These are phyloP conservation scores for Exserohilum turcica DNA, from an alignment of 2,329 filamentous ascomycete species.

Conservation along the genomic window DNA sequence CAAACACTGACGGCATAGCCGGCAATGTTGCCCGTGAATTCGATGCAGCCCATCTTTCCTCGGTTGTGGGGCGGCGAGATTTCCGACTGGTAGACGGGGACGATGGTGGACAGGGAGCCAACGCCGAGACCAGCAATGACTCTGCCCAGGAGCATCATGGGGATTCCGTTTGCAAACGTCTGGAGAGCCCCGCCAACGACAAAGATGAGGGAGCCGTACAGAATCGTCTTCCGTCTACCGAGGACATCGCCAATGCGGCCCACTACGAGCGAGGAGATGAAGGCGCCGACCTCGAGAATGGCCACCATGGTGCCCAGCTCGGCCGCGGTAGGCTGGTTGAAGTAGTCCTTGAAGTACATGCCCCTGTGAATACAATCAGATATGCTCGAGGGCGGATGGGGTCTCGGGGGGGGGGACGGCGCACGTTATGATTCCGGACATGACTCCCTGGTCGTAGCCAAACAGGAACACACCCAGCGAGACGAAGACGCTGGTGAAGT, in stretches of 20 bases:
- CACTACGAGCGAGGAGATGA: constrained; percentile 84
- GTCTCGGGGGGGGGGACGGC: constrained; percentile 45
- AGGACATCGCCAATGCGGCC: constrained; percentile 91
- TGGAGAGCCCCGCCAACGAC: constrained; percentile 82
- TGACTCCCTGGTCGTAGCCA: constrained; percentile 30
- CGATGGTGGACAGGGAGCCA: constrained; percentile 31
- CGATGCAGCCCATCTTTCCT: constrained; percentile 29
- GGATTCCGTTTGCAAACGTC: constrained; percentile 78
- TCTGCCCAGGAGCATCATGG: constrained; percentile 38
- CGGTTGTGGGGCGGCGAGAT: constrained; percentile 25
- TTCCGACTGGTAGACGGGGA: constrained; percentile 32
- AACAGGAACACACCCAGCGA: constrained; percentile 29
- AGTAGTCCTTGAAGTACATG: constrained; percentile 87
- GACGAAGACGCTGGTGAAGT: constrained; percentile 80
- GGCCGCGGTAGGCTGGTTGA: constrained; percentile 82
- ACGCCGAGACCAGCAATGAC: constrained; percentile 27
- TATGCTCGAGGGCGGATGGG: constrained; percentile 25
- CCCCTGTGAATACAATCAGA: constrained; percentile 63
- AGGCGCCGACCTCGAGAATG: constrained; percentile 91
- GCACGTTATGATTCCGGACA: constrained; percentile 64
- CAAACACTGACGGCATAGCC: constrained; percentile 28
- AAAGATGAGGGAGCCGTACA: constrained; percentile 93
- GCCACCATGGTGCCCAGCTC: constrained; percentile 97
- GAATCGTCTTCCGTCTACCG: constrained; percentile 84
- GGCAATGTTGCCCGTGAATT: constrained; percentile 28